Percentiles rank a stretch among this genome's conserved stretches.
Conservation (phyloP, 2,329 filamentous ascomycete genomes). For the Trichocomaceae sp. region DNA sequence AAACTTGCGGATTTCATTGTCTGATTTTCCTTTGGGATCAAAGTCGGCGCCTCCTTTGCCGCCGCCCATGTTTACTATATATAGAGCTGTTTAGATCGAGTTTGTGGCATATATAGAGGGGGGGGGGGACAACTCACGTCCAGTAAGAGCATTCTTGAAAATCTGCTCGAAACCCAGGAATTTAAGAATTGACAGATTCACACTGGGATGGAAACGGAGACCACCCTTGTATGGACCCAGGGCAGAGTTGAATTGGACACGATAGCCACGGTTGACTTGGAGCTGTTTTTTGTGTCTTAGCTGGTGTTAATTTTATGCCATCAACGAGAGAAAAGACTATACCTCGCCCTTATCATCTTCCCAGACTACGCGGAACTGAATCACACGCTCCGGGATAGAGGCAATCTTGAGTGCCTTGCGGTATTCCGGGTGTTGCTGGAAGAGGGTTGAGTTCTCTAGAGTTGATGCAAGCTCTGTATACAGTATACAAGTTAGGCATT, state of each 20-base stretch:
- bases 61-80: constrained; percentile 80
- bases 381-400: constrained; percentile 86
- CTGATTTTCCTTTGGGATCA: constrained; percentile 96
- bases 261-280: constrained; percentile 90
- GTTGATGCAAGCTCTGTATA: constrained; percentile 80
- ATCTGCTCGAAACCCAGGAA: constrained; percentile 99
- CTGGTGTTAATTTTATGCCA: background rate
- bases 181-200: constrained; percentile 68
- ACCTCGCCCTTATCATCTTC: constrained; percentile 76
- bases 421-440: constrained; percentile 92
- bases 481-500: constrained; percentile 11
- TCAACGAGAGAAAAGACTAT: constrained; percentile 14
- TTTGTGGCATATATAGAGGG: background rate
- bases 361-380: constrained; percentile 97
- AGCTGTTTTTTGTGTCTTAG: constrained; percentile 40
- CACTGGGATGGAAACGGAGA: constrained; percentile 82
- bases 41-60: constrained; percentile 98
- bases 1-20: constrained; percentile 96
- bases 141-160: constrained; percentile 99
- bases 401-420: constrained; percentile 80
- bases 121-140: constrained; percentile 55
- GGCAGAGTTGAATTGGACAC: constrained; percentile 97
- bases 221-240: constrained; percentile 98
- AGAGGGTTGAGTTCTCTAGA: constrained; percentile 87
- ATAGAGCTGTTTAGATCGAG: background rate